Evolutionary conservation across 306 rosid species (phyloP), one percentile per base, ranked within the genome.

Genomic region (Vigna hirtella): DNA sequence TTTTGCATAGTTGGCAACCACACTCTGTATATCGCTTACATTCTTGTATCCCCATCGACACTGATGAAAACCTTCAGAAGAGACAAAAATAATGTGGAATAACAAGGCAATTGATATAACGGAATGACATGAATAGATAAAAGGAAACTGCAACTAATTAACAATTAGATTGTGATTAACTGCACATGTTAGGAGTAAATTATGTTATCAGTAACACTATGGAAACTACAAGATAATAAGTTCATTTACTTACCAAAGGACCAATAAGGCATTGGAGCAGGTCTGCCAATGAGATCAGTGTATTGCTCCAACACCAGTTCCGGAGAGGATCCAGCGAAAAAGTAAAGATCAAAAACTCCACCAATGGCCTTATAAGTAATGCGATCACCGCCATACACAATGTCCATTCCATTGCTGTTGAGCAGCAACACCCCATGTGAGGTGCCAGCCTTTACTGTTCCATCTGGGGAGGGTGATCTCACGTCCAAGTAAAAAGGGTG

Each of bases 401-500:
- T 30, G 70, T 94, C 98, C 97, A 94, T 94, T 38, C 97, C 97
- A 78, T 94, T 90, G 38, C 91, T 91, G 32, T 91, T 94, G 3
- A 89, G 78, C 17, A 91, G 48, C 83, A 94, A 68, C 43, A 91
- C 98, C 43, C 97, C 98, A 82, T 94, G 97, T 7, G 89, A 85
- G 6, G 85, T 77, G 14, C 97, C 97, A 1, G 65, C 81, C 45
- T 17, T 64, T 4, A 64, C 49, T 64, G 9, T 36, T 64, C 70
- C 70, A 64, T 64, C 70, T 3, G 28, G 0, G 16, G 70, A 64
- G 8, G 49, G 11, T 17, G 90, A 86, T 38, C 94, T 81, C 52
- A 91, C 83, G 16, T 94, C 97, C 74, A 94, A 55, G 82, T 91
- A 94, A 79, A 94, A 94, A 0, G 97, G 98, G 81, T 94, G 98